phyloP scores from a whole-genome alignment of 192 early-diverging fungal species.

The Umbelopsis sp. region DNA sequence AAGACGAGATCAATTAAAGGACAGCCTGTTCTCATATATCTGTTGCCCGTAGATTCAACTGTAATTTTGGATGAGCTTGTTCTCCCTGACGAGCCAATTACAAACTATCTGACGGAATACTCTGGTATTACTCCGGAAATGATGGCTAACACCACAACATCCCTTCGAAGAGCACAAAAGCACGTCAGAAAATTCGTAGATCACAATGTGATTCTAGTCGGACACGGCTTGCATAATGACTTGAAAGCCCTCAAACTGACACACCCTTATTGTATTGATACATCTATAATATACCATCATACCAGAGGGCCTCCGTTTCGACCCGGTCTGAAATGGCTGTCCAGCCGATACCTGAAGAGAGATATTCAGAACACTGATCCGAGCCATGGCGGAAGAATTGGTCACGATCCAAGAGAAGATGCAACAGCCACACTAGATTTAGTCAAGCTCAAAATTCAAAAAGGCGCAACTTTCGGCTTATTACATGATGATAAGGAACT shows the following conservation, averaged over 20 bases:
- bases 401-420: slow-evolving; percentile 77
- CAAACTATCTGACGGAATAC: slow-evolving; percentile 59
- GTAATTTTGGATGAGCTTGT: slow-evolving; percentile 55
- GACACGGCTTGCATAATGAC: slow-evolving; percentile 71
- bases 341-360: slow-evolving; percentile 53
- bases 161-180: slow-evolving; percentile 51
- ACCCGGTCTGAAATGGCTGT: slow-evolving; percentile 56
- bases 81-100: slow-evolving; percentile 51
- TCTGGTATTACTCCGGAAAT: slow-evolving; percentile 57
- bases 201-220: slow-evolving; percentile 51
- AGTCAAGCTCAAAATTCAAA: slow-evolving; percentile 54
- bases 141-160: slow-evolving; percentile 42
- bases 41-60: slow-evolving; percentile 26
- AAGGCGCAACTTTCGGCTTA: slow-evolving; percentile 43
- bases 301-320: slow-evolving; percentile 52
- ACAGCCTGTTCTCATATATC: background rate
- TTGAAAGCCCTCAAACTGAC: slow-evolving; percentile 62
- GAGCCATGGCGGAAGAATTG: slow-evolving; percentile 31
- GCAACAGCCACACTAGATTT: slow-evolving; percentile 68
- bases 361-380: slow-evolving; percentile 55
- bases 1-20: background rate
- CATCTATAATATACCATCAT: slow-evolving; percentile 59
- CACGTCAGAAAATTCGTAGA: slow-evolving; percentile 45
- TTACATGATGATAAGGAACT: slow-evolving; percentile 40
- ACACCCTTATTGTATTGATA: slow-evolving; percentile 68